Conservation (phyloP, 352 stramenopile species). For the Pythium apleroticum region DNA sequence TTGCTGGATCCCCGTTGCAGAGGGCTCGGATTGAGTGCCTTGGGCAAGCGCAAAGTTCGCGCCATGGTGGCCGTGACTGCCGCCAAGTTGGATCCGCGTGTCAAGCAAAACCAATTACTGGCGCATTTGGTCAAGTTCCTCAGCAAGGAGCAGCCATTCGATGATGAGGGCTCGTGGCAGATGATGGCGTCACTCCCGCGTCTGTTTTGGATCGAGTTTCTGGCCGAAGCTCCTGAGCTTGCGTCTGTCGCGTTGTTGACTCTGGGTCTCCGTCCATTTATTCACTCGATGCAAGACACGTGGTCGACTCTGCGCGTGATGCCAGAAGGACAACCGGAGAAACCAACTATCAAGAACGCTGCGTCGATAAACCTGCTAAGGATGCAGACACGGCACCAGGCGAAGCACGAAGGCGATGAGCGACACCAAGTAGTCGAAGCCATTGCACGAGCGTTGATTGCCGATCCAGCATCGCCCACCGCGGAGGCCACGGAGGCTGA, state of each 20-base stretch:
- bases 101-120: slow-evolving; percentile 29
- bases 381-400: not conserved
- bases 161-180: slow-evolving; percentile 41
- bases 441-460: not conserved
- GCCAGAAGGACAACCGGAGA: not conserved
- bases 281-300: slow-evolving; percentile 33
- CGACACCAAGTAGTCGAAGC: not conserved
- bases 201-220: slow-evolving; percentile 50
- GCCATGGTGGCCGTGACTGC: slow-evolving; percentile 26
- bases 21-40: slow-evolving; percentile 34
- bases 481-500: not conserved
- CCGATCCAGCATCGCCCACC: not conserved
- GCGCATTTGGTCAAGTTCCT: slow-evolving; percentile 43
- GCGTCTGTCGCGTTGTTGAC: slow-evolving; percentile 36
- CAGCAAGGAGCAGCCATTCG: slow-evolving; percentile 36
- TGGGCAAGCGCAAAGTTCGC: slow-evolving; percentile 33
- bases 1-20: slow-evolving; percentile 39
- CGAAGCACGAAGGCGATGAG: not conserved
- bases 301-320: slow-evolving; percentile 15
- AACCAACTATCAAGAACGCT: not conserved
- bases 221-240: slow-evolving; percentile 32
- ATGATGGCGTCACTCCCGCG: slow-evolving; percentile 41
- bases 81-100: slow-evolving; percentile 13
- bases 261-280: slow-evolving; percentile 31
- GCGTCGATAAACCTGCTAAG: not conserved